phyloP scores from a whole-genome alignment of 352 stramenopile genomes.

The Lagenidium giganteum region DNA sequence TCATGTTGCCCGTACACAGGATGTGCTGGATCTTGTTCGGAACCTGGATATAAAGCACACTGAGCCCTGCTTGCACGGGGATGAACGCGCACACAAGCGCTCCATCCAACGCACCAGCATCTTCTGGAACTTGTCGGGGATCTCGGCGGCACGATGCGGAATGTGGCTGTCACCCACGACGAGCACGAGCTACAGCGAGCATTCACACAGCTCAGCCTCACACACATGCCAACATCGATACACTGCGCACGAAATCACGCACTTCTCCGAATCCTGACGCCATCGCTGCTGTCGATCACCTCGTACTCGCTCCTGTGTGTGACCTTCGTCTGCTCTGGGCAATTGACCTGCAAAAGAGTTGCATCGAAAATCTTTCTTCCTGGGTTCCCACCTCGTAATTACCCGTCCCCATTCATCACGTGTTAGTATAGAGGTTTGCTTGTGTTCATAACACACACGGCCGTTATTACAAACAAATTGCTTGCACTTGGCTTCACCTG shows the following conservation, averaged over 20 bases:
- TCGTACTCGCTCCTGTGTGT: too few relatives aligned
- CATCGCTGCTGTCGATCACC: too few relatives aligned
- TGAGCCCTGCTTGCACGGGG: not conserved
- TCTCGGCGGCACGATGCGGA: slow-evolving; percentile 89
- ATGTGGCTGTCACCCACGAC: slow-evolving; percentile 98
- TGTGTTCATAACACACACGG: too few relatives aligned
- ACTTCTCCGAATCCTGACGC: slow-evolving; percentile 26
- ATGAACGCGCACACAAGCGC: not conserved
- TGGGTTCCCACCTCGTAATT: too few relatives aligned
- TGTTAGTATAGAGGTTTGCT: too few relatives aligned
- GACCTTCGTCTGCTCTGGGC: too few relatives aligned
- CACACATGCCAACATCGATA: not conserved
- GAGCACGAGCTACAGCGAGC: slow-evolving; percentile 88
- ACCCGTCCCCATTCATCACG: too few relatives aligned
- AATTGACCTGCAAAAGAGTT: too few relatives aligned
- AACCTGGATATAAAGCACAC: slow-evolving; percentile 46
- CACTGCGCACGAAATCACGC: too few relatives aligned
- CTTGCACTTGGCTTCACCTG: too few relatives aligned
- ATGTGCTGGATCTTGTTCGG: slow-evolving; percentile 99
- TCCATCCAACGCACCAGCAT: slow-evolving; percentile 55
- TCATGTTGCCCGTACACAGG: slow-evolving; percentile 97
- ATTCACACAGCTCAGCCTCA: not conserved
- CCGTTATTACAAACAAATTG: too few relatives aligned
- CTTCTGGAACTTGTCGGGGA: slow-evolving; percentile 97
- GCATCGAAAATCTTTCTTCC: too few relatives aligned